Base-by-base conservation (phyloP, 2,329 filamentous ascomycete genomes). In the Trichoderma aggressivum region DNA sequence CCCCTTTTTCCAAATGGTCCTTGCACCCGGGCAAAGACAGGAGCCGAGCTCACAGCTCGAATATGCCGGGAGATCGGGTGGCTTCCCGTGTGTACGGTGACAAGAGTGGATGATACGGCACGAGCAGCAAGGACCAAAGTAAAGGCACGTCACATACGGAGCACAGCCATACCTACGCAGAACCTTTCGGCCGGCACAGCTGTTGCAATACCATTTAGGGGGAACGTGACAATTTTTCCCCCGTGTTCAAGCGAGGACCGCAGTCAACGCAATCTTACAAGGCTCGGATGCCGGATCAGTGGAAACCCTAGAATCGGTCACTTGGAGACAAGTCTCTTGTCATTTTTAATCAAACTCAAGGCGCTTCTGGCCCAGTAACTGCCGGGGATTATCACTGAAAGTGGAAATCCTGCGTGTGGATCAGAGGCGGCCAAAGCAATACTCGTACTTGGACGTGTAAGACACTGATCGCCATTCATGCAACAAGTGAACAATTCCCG, bases 221-320 rank as follows among this genome's bases (percentile, higher is more conserved):
- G 53, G 58, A 43, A 43, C 34, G 18, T 58, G 24, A 43, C 24
- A 21, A 58, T 30, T 5, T n/a, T 43, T 43, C 39, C 39, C 36
- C 39, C 7, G 32, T 56, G 18, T 21, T 67, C 64, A 28, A 28
- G 5, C 26, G 24, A 58, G n/a, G 18, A 32, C 64, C 32, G 50
- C n/a, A 21, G 59, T 66, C 63, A 66, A 56, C 50, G 64, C 50
- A 65, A 65, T 56, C 62, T 56, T 65, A 65, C 47, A 56, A 10
- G 63, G 50, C 50, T 67, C 64, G 34, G 64, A 58, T 58, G 53
- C 64, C 64, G 64, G 64, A 50, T 63, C 24, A 58, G 34, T 43
- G 64, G 64, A 26, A 67, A 32, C 50, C 34, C 16, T 21, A 21
- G 16, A 43, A 32, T 58, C 53, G 32, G 53, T 36, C 50, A 56